Conservation (phyloP, 768 basidiomycete genomes). For the Flagelloscypha sp. region DNA sequence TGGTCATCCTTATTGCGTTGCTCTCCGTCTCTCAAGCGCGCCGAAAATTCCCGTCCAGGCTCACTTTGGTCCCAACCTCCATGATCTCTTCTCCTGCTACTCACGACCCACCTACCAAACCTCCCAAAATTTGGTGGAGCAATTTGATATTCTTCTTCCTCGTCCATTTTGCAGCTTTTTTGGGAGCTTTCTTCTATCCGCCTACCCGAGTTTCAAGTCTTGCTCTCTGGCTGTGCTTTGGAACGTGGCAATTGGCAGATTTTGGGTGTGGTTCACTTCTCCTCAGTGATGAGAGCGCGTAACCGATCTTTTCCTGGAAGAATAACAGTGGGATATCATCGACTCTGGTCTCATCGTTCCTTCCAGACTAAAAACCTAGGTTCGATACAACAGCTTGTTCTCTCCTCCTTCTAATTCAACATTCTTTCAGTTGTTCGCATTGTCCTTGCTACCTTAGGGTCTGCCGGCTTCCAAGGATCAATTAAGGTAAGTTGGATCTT, state of each 20-base stretch:
- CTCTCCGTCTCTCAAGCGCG: neutral
- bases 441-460: constrained; percentile 56
- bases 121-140: constrained; percentile 50
- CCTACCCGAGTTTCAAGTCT: constrained; percentile 30
- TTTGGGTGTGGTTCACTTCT: constrained; percentile 45
- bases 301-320: constrained; percentile 23
- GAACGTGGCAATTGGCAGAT: constrained; percentile 61
- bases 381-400: too few relatives aligned
- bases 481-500: constrained; percentile 45
- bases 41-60: too few relatives aligned
- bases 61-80: too few relatives aligned
- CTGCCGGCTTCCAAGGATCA: constrained; percentile 71
- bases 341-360: constrained; percentile 69
- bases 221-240: constrained; percentile 44
- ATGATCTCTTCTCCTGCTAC: too few relatives aligned
- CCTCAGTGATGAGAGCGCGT: constrained; percentile 1
- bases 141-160: constrained; percentile 50
- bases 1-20: neutral
- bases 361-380: constrained; percentile 61
- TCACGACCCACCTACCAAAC: constrained; percentile 5
- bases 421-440: constrained; percentile 45
- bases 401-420: too few relatives aligned
- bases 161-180: constrained; percentile 47
- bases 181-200: constrained; percentile 46
- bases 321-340: constrained; percentile 71